Evolutionary conservation across 2,329 filamentous ascomycete genomes (phyloP).

Genomic region (Raffaelea albimanens): DNA sequence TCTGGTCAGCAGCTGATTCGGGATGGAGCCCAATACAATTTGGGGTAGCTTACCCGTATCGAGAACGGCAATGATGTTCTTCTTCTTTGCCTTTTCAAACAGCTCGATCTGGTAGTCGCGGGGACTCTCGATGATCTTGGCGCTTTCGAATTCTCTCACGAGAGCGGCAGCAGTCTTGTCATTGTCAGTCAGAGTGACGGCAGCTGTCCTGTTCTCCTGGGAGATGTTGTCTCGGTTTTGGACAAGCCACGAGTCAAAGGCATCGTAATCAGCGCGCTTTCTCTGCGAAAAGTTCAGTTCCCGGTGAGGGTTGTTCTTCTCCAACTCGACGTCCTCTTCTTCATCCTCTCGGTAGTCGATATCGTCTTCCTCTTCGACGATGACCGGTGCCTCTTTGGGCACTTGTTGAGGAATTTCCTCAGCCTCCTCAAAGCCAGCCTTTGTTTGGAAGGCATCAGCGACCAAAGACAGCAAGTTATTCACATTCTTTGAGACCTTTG

Average conservation of each 20-base stretch:
- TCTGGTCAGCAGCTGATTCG: too few relatives aligned
- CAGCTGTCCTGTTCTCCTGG: conserved; percentile 12
- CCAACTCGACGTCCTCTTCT: conserved; percentile 16
- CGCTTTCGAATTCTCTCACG: conserved; percentile 25
- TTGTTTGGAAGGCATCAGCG: background rate
- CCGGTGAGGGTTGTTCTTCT: conserved; percentile 10
- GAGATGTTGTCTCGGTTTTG: conserved; percentile 25
- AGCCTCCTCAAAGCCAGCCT: background rate
- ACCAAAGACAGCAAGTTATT: background rate
- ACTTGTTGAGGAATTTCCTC: background rate
- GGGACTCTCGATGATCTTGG: conserved; percentile 61
- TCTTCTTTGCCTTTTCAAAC: conserved; percentile 74
- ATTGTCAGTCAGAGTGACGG: conserved; percentile 18
- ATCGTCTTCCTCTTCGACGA: background rate
- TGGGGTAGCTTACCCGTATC: conserved; percentile 69
- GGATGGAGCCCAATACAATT: background rate
- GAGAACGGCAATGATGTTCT: conserved; percentile 86
- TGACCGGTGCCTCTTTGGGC: background rate
- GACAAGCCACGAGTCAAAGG: conserved; percentile 35
- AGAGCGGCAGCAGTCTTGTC: conserved; percentile 23
- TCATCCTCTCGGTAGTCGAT: conserved; percentile 15
- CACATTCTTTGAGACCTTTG: background rate
- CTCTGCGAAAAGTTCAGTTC: conserved; percentile 30
- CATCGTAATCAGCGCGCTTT: conserved; percentile 38
- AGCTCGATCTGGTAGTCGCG: conserved; percentile 89